Conservation (phyloP, 2,329 filamentous ascomycete species). For the Ophiognomonia clavigignenti-juglandacearum region DNA sequence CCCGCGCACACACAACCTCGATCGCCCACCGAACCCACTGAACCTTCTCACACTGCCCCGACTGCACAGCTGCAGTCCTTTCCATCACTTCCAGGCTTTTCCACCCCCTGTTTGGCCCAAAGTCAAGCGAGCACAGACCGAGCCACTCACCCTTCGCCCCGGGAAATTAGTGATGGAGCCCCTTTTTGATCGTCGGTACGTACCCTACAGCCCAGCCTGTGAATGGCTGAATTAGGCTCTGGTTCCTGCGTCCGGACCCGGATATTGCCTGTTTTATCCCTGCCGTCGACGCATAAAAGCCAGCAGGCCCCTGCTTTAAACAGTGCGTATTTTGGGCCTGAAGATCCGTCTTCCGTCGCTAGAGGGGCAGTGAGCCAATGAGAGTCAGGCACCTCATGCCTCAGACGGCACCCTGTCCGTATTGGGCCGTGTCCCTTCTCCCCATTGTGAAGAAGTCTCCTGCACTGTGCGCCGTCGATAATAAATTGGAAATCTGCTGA, state of each 20-base stretch:
- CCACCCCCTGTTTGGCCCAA: slow-evolving; percentile 4
- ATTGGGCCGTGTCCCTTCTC: too few species aligned
- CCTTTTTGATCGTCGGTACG: slow-evolving; percentile 12
- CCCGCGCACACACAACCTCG: not conserved
- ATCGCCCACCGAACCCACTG: not conserved
- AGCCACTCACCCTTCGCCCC: slow-evolving; percentile 8
- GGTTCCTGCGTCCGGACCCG: not conserved
- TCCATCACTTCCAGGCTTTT: not conserved
- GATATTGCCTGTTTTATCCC: not conserved
- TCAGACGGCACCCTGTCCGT: too few species aligned
- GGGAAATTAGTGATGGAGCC: slow-evolving; percentile 15
- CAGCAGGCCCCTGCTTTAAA: not conserved
- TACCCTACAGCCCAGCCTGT: slow-evolving; percentile 5
- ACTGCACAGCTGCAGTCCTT: too few species aligned
- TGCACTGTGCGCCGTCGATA: not conserved
- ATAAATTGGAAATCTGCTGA: not conserved
- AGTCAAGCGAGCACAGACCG: slow-evolving; percentile 4
- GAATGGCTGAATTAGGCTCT: slow-evolving; percentile 2
- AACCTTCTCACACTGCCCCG: not conserved
- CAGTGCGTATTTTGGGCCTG: not conserved
- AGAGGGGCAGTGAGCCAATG: too few species aligned
- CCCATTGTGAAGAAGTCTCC: not conserved
- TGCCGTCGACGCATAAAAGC: not conserved
- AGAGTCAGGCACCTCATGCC: too few species aligned
- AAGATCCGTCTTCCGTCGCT: too few species aligned